phyloP scores from a whole-genome alignment of 164 flowering plant species.

The Aristolochia californica region DNA sequence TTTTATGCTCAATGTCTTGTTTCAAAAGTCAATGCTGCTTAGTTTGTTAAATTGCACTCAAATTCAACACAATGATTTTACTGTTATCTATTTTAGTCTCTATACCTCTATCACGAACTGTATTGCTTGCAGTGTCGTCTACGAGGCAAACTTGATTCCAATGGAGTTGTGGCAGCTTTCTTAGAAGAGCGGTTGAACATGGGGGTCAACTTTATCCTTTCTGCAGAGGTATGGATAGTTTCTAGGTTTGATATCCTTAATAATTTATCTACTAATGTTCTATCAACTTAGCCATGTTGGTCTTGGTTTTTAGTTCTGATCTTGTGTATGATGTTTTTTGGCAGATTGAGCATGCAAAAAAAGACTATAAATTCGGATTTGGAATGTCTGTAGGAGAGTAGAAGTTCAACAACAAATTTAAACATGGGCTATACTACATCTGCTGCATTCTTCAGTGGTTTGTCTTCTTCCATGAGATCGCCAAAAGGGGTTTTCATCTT shows the following conservation, averaged over 20 bases:
- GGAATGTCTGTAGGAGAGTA: conserved; percentile 81
- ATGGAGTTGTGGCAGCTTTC: conserved; percentile 62
- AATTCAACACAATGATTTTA: too few relatives aligned
- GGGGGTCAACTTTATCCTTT: conserved; percentile 86
- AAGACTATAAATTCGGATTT: conserved; percentile 95
- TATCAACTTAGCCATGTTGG: neutral
- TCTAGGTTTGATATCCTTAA: neutral
- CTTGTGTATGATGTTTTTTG: neutral
- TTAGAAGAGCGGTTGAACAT: conserved; percentile 79
- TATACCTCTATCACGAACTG: neutral
- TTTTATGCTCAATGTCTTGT: too few relatives aligned
- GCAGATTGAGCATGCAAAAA: conserved; percentile 81
- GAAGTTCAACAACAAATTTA: neutral
- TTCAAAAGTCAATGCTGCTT: too few relatives aligned
- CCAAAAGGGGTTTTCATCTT: too few relatives aligned
- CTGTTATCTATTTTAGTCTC: too few relatives aligned
- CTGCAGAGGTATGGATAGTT: conserved; percentile 67
- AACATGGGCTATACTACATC: too few relatives aligned
- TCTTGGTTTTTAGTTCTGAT: too few relatives aligned
- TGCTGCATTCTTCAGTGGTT: too few relatives aligned
- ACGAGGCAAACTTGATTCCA: conserved; percentile 91
- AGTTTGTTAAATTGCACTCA: too few relatives aligned
- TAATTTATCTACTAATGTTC: too few relatives aligned
- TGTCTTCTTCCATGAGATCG: too few relatives aligned
- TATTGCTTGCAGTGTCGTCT: conserved; percentile 59